Evolutionary conservation across 2,329 filamentous ascomycete species (phyloP).

Genomic region (Aspergillus sergii): DNA sequence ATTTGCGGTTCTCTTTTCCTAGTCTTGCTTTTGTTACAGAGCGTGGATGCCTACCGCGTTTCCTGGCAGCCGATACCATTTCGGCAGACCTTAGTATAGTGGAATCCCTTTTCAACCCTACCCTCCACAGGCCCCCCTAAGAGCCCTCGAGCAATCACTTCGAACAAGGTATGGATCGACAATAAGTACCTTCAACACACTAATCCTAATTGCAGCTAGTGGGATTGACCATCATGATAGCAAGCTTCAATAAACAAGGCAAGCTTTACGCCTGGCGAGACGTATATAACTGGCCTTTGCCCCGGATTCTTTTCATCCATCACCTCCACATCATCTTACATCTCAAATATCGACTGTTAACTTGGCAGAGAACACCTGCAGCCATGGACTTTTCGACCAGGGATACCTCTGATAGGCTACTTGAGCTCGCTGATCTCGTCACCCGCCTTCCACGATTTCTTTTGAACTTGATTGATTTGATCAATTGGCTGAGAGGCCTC

Average conservation of each 20-base stretch:
- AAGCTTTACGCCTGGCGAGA: neutral
- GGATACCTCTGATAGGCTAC: neutral
- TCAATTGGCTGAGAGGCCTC: neutral
- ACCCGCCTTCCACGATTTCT: neutral
- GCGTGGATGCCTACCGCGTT: neutral
- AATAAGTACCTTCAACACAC: neutral
- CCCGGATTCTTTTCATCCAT: neutral
- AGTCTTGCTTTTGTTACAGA: too few relatives aligned
- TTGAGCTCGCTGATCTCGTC: neutral
- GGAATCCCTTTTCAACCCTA: neutral
- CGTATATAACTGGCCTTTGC: neutral
- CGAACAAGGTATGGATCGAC: too few relatives aligned
- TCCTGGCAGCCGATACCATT: too few relatives aligned
- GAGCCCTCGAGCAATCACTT: neutral
- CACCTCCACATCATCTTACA: neutral
- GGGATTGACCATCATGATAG: neutral
- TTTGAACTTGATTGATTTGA: neutral
- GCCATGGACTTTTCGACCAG: neutral
- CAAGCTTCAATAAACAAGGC: neutral
- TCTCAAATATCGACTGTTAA: neutral
- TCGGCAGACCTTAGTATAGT: too few relatives aligned
- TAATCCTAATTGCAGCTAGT: neutral
- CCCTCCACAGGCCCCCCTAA: neutral
- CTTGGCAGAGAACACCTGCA: fast-evolving
- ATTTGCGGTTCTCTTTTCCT: too few relatives aligned